Evolutionary conservation across 768 basidiomycete species (phyloP).

Genomic region (Termitomyces sp.): DNA sequence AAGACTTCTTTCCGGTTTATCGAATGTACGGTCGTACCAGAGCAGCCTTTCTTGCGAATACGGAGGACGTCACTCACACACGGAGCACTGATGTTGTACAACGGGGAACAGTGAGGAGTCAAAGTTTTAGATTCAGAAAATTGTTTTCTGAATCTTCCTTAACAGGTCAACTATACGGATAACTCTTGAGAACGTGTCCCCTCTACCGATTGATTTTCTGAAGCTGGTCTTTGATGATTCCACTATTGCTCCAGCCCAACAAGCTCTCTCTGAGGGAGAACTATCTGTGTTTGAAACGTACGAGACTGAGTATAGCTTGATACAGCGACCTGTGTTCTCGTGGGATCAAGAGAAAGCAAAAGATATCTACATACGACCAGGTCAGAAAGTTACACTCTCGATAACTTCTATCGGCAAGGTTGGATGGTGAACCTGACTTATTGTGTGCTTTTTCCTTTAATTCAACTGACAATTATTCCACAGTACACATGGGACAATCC

Average conservation of each 20-base stretch:
- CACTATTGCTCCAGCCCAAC: conserved; percentile 70
- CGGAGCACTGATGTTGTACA: conserved; percentile 91
- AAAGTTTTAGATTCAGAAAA: neutral
- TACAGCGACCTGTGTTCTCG: conserved; percentile 73
- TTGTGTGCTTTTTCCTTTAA: neutral
- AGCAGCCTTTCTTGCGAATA: conserved; percentile 85
- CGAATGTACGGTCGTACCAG: conserved; percentile 78
- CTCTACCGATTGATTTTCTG: conserved; percentile 78
- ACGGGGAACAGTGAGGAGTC: conserved; percentile 79
- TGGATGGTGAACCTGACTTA: conserved; percentile 66
- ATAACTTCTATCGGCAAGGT: conserved; percentile 84
- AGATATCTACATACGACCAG: conserved; percentile 58
- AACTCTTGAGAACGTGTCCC: conserved; percentile 86
- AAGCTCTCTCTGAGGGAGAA: conserved; percentile 72
- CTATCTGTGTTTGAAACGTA: conserved; percentile 82
- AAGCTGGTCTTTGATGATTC: conserved; percentile 89
- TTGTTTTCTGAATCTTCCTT: conserved; percentile 1
- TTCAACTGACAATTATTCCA: conserved; percentile 7
- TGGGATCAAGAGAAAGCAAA: conserved; percentile 56
- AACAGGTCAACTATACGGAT: conserved; percentile 76
- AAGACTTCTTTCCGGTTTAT: conserved; percentile 44
- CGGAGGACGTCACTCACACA: conserved; percentile 86
- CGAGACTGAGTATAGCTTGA: conserved; percentile 81
- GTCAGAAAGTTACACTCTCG: conserved; percentile 61
- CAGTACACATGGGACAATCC: conserved; percentile 75